A percentile compares a stretch with the other conserved stretches of the same genome.
Conservation (phyloP, 202 grass and related monocot species). For the Carex sylvatica region DNA sequence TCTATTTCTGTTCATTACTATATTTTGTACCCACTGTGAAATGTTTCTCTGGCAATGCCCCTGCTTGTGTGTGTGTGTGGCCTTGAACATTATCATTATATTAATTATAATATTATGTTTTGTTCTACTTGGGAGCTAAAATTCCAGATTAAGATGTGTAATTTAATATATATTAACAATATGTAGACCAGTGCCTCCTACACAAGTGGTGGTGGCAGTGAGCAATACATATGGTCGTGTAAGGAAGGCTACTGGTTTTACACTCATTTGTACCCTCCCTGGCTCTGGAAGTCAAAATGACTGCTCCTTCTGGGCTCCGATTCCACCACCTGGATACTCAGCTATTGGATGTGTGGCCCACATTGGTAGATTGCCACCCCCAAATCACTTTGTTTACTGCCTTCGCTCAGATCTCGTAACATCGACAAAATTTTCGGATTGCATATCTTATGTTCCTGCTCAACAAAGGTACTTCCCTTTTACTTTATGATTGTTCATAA, state of each 20-base stretch:
- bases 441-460: conserved; percentile 44
- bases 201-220: conserved; percentile 89
- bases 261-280: conserved; percentile 57
- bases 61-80: background rate
- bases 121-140: background rate
- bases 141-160: background rate
- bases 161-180: conserved; percentile 30
- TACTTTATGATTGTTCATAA: background rate
- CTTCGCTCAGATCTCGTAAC: conserved; percentile 89
- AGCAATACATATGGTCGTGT: conserved; percentile 94
- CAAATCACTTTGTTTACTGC: conserved; percentile 80
- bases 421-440: conserved; percentile 72
- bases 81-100: background rate
- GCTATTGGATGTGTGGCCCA: conserved; percentile 86
- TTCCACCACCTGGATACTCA: conserved; percentile 75
- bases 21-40: background rate
- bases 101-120: background rate
- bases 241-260: conserved; percentile 83
- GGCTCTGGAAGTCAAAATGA: conserved; percentile 47
- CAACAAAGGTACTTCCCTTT: conserved; percentile 45
- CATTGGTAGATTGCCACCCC: conserved; percentile 67
- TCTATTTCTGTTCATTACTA: background rate
- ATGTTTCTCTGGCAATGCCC: background rate
- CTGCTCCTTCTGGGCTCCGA: conserved; percentile 92
- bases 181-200: conserved; percentile 79